A percentile compares a stretch with the other conserved stretches of the same genome.
phyloP scores from a whole-genome alignment of 2,329 filamentous ascomycete species.

The Aspergillus fumigatus region DNA sequence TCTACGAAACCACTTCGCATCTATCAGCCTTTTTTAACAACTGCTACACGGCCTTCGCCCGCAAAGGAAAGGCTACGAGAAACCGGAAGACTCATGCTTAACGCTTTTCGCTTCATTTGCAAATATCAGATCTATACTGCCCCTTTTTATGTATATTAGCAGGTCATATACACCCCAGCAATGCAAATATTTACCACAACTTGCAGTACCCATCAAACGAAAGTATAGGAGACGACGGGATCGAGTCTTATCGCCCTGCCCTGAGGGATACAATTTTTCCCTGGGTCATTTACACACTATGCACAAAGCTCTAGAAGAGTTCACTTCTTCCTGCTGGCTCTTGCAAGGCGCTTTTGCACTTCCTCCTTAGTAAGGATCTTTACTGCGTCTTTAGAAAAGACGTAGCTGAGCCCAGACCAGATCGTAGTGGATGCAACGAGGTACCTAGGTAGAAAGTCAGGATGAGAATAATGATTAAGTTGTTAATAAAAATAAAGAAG shows the following conservation, averaged over 20 bases:
- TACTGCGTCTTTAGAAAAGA: slow-evolving; percentile 85
- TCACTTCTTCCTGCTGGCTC: slow-evolving; percentile 26
- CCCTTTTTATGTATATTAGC: slow-evolving; percentile 1
- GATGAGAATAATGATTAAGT: slow-evolving; percentile 2
- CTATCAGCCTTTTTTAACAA: not conserved
- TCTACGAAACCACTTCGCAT: not conserved
- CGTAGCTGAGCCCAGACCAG: slow-evolving; percentile 91
- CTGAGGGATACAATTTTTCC: not conserved
- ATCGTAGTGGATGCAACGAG: slow-evolving; percentile 83
- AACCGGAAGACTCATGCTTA: not conserved
- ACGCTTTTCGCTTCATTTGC: not conserved
- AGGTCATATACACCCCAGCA: not conserved
- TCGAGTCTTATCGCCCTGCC: not conserved
- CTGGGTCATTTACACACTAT: not conserved
- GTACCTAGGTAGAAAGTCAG: slow-evolving; percentile 53
- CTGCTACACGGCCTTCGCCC: not conserved
- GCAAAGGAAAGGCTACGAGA: not conserved
- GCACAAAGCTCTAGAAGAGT: slow-evolving; percentile 6
- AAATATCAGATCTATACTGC: not conserved
- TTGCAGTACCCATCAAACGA: not conserved
- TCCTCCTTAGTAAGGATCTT: slow-evolving; percentile 64
- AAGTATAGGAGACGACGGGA: not conserved
- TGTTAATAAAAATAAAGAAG: not conserved
- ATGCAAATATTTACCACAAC: not conserved
- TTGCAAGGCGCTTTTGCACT: slow-evolving; percentile 32